phyloP scores from a whole-genome alignment of 139 green algal species.

The Dunaliella primolecta region DNA sequence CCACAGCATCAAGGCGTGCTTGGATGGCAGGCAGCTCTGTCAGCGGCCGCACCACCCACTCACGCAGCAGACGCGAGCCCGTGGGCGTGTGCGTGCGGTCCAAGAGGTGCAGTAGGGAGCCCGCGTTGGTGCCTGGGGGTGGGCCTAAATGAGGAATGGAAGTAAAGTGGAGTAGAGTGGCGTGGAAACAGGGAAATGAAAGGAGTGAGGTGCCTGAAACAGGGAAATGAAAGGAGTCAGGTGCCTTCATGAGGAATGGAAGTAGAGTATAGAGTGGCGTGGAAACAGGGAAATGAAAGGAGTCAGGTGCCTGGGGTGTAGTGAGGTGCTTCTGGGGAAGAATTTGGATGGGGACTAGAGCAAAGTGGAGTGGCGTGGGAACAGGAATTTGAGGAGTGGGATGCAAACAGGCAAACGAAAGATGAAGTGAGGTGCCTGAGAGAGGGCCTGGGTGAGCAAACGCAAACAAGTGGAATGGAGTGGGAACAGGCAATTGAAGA shows the following conservation, averaged over 20 bases:
- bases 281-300: background rate
- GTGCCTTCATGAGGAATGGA: background rate
- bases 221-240: too few species aligned
- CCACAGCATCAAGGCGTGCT: constrained; percentile 72
- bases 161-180: too few species aligned
- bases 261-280: background rate
- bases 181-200: background rate
- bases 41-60: constrained; percentile 74
- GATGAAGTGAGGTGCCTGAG: too few species aligned
- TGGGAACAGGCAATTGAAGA: background rate
- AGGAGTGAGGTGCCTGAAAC: too few species aligned
- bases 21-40: constrained; percentile 40
- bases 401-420: too few species aligned
- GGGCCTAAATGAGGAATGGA: background rate
- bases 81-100: constrained; percentile 68
- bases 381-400: too few species aligned
- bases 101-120: constrained; percentile 80
- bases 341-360: background rate
- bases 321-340: too few species aligned
- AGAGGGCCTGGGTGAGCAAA: too few species aligned
- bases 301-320: too few species aligned
- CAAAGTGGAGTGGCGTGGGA: too few species aligned
- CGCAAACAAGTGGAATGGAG: background rate
- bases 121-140: constrained; percentile 16
- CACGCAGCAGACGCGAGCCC: constrained; percentile 68